Evolutionary conservation across 1,284 basidiomycete species (phyloP), one percentile per base, ranked within the genome.

Genomic region (Naganishia liquefaciens): DNA sequence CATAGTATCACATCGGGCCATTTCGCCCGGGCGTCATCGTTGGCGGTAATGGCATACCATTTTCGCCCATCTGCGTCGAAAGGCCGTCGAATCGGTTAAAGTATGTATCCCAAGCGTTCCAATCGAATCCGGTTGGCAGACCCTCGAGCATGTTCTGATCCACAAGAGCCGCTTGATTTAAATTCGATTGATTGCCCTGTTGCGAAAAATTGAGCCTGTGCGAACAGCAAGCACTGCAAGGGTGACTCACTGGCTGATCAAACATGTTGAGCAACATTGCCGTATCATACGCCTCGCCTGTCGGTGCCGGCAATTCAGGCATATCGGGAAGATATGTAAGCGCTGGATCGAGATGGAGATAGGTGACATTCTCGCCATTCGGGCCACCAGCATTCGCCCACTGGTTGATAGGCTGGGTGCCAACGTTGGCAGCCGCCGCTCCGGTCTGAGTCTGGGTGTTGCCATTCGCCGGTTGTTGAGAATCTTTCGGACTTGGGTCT

Each of bases 61-160:
- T 60, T 0, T 60, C 57, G 10, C 46, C 57, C 30, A 49, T 52
- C 44, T 54, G 44, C 30, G 53, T 44, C 43, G 62, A 54, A 44
- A 53, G 54, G 25, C 47, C 57, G 37, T 65, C 68, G 25, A 72
- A 63, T 28, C 69, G 71, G 50, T 68, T 69, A 52, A 74, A 74
- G 50, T 72, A 74, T 23, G 65, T 51, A 43, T 64, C 67, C 75
- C 75, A 77, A 4, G 68, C 69, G 23, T 69, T 84, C 88, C 89
- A 93, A 77, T 93, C 89, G 78, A 91, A 91, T 84, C 90, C 90
- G 27, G 85, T 84, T 17, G 91, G 91, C 53, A 93, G 84, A 0
- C 88, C 87, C 70, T 91, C 89, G 73, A 93, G 79, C 68, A 90
- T 84, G 30, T 83, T 85, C 62, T 81, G 84, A 75, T 92, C 89